phyloP scores from a whole-genome alignment of 345 rosid species.

The Eucalyptus sp. region DNA sequence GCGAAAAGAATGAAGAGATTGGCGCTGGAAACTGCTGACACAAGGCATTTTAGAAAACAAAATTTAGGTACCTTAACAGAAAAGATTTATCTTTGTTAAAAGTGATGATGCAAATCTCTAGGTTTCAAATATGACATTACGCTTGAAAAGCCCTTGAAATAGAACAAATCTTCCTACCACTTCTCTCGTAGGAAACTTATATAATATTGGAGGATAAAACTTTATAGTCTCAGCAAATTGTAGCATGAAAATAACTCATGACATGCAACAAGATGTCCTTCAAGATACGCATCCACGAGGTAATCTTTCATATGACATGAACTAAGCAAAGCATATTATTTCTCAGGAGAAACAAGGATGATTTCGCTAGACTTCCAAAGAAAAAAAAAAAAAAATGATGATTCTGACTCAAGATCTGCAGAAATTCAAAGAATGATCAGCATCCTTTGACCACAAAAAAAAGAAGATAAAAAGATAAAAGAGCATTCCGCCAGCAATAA shows the following conservation, averaged over 20 bases:
- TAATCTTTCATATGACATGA: background rate
- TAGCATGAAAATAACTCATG: background rate
- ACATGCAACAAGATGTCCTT: background rate
- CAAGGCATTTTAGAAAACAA: background rate
- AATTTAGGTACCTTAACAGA: background rate
- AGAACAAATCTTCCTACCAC: background rate
- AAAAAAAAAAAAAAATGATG: background rate
- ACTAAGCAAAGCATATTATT: background rate
- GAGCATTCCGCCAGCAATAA: background rate
- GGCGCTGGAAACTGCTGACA: conserved; percentile 59
- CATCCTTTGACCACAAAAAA: background rate
- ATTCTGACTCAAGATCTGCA: background rate
- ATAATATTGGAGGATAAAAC: background rate
- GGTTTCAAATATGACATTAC: background rate
- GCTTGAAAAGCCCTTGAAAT: background rate
- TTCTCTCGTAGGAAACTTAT: background rate
- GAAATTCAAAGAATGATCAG: background rate
- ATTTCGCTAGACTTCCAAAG: background rate
- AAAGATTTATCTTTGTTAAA: background rate
- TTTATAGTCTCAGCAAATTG: background rate
- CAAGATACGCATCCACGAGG: background rate
- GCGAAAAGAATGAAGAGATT: conserved; percentile 50
- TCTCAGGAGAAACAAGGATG: background rate
- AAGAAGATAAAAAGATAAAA: accelerated
- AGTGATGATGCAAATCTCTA: background rate